These are phyloP conservation scores for Corynascus novoguineensis DNA, from an alignment of 495 filamentous ascomycete genomes.

Conservation along the genomic window DNA sequence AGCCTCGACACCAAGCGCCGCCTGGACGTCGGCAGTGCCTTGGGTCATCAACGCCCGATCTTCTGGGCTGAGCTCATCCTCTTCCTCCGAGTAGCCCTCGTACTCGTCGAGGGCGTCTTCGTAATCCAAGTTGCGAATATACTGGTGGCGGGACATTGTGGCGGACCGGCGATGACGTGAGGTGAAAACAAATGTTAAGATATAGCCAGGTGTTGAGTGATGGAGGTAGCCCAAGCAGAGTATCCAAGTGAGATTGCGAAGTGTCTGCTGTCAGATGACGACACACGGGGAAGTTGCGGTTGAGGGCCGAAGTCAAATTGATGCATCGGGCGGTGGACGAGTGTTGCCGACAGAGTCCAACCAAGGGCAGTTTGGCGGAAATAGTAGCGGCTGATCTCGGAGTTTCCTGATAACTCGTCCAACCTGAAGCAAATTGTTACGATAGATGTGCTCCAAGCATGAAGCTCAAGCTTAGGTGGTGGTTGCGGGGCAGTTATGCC, in stretches of 20 bases:
- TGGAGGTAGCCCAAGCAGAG: too few relatives aligned
- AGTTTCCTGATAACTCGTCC: too few relatives aligned
- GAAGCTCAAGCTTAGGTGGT: conserved; percentile 3
- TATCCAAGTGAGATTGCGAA: too few relatives aligned
- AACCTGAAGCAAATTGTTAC: not conserved
- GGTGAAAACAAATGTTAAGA: too few relatives aligned
- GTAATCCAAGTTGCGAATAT: conserved; percentile 55
- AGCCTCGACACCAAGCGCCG: conserved; percentile 47
- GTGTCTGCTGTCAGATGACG: too few relatives aligned
- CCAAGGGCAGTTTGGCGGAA: too few relatives aligned
- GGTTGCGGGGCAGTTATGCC: conserved; percentile 15
- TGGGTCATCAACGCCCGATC: conserved; percentile 52
- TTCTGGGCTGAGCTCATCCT: conserved; percentile 51
- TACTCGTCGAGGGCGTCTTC: conserved; percentile 58
- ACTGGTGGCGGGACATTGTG: conserved; percentile 59
- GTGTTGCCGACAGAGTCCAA: too few relatives aligned
- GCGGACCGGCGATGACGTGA: not conserved
- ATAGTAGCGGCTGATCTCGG: too few relatives aligned
- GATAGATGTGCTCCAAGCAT: not conserved
- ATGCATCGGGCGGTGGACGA: too few relatives aligned
- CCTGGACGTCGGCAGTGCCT: conserved; percentile 52
- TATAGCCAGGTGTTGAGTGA: not conserved
- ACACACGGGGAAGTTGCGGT: too few relatives aligned
- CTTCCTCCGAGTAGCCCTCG: conserved; percentile 47
- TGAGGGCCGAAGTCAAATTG: too few relatives aligned